Percentiles rank a stretch among this genome's conserved stretches.
phyloP scores from a whole-genome alignment of 805 yeast species.

The Candida boleticola region DNA sequence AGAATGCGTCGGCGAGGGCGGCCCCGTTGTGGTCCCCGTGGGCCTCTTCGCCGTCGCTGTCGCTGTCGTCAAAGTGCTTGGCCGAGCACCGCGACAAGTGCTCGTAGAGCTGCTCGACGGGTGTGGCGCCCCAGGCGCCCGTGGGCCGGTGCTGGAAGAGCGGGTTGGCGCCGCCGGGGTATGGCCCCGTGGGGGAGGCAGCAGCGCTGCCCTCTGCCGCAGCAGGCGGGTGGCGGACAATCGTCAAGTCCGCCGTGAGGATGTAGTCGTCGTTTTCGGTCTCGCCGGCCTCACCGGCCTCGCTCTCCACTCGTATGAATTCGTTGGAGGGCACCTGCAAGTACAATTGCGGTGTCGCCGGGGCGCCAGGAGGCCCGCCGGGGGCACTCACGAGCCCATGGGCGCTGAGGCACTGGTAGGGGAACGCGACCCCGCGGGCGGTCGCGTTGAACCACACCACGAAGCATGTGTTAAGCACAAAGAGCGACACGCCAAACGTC shows the following conservation, averaged over 20 bases:
- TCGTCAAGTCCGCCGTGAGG: slow-evolving; percentile 1
- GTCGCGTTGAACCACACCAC: slow-evolving; percentile 26
- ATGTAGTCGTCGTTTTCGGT: slow-evolving; percentile 1
- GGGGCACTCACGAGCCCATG: neutral
- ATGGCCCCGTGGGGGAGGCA: neutral
- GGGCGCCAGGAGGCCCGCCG: too few species aligned
- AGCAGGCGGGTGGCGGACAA: neutral
- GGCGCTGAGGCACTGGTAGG: slow-evolving; percentile 27
- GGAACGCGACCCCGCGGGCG: slow-evolving; percentile 29
- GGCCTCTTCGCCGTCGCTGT: slow-evolving; percentile 17
- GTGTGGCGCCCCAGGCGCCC: slow-evolving; percentile 24
- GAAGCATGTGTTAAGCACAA: slow-evolving; percentile 32
- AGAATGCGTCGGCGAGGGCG: too few species aligned
- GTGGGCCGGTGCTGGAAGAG: neutral
- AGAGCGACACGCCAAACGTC: slow-evolving; percentile 19
- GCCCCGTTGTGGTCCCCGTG: neutral
- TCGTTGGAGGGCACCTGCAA: slow-evolving; percentile 30
- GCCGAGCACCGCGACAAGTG: slow-evolving; percentile 39
- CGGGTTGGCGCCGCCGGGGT: neutral
- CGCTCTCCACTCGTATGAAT: slow-evolving; percentile 8
- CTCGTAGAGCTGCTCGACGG: slow-evolving; percentile 32
- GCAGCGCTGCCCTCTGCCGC: neutral
- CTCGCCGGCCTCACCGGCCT: neutral
- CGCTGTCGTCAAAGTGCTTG: slow-evolving; percentile 30
- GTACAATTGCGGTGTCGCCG: slow-evolving; percentile 22